Percentiles rank a stretch among this genome's conserved stretches.
Conservation (phyloP, 1,139 yeast genomes). For the Blastobotrys ciferrii region DNA sequence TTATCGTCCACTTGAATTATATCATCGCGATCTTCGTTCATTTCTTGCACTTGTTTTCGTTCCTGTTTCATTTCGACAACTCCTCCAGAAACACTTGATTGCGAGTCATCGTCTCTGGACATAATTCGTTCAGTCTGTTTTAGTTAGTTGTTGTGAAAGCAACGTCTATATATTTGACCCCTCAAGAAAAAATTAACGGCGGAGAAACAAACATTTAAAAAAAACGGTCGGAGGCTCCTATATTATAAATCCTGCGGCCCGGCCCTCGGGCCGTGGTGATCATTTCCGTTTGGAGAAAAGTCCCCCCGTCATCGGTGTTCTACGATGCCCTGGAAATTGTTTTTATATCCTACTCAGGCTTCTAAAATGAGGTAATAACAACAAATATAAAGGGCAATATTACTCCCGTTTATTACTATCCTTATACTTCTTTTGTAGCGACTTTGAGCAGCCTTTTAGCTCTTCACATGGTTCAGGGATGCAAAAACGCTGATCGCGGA, state of each 20-base stretch:
- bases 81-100: neutral
- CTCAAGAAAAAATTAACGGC: neutral
- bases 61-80: neutral
- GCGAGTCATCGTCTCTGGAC: neutral
- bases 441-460: neutral
- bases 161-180: neutral
- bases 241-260: slow-evolving; percentile 6
- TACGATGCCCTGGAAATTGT: too few species aligned
- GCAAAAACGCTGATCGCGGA: neutral
- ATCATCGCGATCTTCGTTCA: neutral
- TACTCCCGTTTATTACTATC: too few species aligned
- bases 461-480: neutral
- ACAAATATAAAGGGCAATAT: too few species aligned
- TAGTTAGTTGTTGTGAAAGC: neutral
- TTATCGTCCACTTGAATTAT: neutral
- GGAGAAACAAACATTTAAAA: neutral
- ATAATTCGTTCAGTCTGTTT: neutral
- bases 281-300: neutral
- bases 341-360: too few species aligned
- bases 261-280: neutral
- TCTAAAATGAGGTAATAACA: too few species aligned
- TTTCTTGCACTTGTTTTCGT: neutral
- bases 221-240: neutral
- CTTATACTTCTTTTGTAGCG: neutral
- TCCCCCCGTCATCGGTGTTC: neutral